Conservation (phyloP, 805 yeast species). For the Citeromyces matritensis region DNA sequence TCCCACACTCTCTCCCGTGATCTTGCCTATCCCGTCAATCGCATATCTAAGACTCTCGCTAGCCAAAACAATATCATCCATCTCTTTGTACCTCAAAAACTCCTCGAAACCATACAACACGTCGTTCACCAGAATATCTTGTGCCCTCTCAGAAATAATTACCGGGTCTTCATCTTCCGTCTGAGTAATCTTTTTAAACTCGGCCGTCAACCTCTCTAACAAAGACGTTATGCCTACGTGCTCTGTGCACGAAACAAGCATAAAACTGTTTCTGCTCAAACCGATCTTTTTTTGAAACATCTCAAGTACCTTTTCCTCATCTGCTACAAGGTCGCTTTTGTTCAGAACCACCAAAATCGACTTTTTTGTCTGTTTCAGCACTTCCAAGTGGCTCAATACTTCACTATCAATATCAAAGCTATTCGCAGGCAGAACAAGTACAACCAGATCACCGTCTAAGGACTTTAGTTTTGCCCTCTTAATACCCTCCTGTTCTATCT, state of each 20-base stretch:
- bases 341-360: slow-evolving; percentile 34
- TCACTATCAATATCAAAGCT: slow-evolving; percentile 16
- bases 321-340: slow-evolving; percentile 35
- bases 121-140: slow-evolving; percentile 61
- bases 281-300: slow-evolving; percentile 14
- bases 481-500: slow-evolving; percentile 71
- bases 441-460: slow-evolving; percentile 43
- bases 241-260: slow-evolving; percentile 44
- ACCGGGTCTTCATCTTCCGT: slow-evolving; percentile 48
- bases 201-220: slow-evolving; percentile 19
- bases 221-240: slow-evolving; percentile 41
- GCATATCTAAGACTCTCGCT: slow-evolving; percentile 62
- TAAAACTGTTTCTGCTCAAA: slow-evolving; percentile 10
- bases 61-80: slow-evolving; percentile 66
- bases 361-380: slow-evolving; percentile 9
- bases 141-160: slow-evolving; percentile 58
- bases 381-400: slow-evolving; percentile 20
- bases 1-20: slow-evolving; percentile 82
- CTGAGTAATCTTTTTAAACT: slow-evolving; percentile 33
- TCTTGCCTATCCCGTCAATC: slow-evolving; percentile 78
- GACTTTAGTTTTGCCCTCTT: slow-evolving; percentile 54
- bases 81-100: slow-evolving; percentile 31
- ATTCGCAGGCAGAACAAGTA: slow-evolving; percentile 47
- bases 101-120: slow-evolving; percentile 63
- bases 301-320: slow-evolving; percentile 7